phyloP scores from a whole-genome alignment of 108 stramenopile genomes.

The Pseudonitzschia delicatissima region DNA sequence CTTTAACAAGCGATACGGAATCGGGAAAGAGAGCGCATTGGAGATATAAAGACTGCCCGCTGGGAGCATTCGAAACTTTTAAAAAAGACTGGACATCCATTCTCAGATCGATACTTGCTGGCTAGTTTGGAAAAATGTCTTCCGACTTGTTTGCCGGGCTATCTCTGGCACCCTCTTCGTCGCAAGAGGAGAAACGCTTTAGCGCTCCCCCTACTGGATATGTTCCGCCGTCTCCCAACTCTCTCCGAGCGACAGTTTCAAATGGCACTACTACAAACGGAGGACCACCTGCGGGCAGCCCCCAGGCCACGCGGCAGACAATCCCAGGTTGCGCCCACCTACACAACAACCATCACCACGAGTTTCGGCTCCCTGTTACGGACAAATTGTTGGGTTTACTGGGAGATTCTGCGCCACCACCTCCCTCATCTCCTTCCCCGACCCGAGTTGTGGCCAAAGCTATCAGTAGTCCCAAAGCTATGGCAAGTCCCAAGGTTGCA shows the following conservation, averaged over 20 bases:
- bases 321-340: background rate
- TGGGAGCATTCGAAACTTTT: too few relatives aligned
- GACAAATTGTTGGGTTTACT: conserved; percentile 34
- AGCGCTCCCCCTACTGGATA: background rate
- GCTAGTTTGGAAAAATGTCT: too few relatives aligned
- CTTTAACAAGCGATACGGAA: too few relatives aligned
- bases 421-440: background rate
- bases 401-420: conserved; percentile 4
- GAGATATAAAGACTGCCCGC: too few relatives aligned
- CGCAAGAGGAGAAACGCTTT: background rate
- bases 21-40: too few relatives aligned
- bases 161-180: background rate
- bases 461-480: background rate
- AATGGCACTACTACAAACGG: background rate
- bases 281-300: background rate
- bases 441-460: background rate
- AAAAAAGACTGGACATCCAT: too few relatives aligned
- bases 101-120: too few relatives aligned
- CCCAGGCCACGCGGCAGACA: background rate
- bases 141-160: conserved; percentile 8
- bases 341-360: background rate
- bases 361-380: conserved; percentile 23
- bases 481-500: background rate
- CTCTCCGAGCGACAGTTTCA: too few relatives aligned
- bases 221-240: background rate